Percentiles rank a stretch among this genome's conserved stretches.
Conservation (phyloP, 148 eudicot species). For the Pouteria glomerata region DNA sequence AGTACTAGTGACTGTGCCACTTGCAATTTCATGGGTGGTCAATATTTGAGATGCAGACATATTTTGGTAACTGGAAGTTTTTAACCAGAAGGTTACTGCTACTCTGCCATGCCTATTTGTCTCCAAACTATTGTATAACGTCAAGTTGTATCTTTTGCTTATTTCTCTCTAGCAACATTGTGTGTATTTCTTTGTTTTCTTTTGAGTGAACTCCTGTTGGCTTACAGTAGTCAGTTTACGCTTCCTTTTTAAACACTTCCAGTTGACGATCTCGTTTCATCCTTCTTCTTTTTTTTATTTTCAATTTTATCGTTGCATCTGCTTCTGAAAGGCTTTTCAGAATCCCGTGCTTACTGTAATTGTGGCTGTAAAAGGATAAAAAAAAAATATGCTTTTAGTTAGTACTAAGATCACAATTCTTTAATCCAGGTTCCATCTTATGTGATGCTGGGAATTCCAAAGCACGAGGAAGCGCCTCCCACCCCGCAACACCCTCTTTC, state of each 20-base stretch:
- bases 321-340: neutral
- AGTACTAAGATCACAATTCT: neutral
- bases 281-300: too few species aligned
- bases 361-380: neutral
- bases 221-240: neutral
- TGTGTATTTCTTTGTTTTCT: neutral
- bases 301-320: neutral
- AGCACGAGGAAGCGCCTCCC: constrained; percentile 69
- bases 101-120: too few species aligned
- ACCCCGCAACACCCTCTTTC: constrained; percentile 77
- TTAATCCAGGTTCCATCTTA: constrained; percentile 69
- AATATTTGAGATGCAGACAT: neutral
- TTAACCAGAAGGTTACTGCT: neutral
- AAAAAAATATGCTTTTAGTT: neutral
- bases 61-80: neutral
- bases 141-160: neutral
- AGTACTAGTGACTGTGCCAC: neutral
- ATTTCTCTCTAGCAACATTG: neutral
- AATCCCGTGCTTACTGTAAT: neutral
- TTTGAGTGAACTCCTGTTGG: neutral
- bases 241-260: too few species aligned
- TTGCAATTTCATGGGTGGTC: neutral
- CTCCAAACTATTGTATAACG: neutral
- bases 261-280: too few species aligned
- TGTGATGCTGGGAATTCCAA: constrained; percentile 74